phyloP scores from a whole-genome alignment of 2,329 filamentous ascomycete genomes.

The Davidsoniella virescens region DNA sequence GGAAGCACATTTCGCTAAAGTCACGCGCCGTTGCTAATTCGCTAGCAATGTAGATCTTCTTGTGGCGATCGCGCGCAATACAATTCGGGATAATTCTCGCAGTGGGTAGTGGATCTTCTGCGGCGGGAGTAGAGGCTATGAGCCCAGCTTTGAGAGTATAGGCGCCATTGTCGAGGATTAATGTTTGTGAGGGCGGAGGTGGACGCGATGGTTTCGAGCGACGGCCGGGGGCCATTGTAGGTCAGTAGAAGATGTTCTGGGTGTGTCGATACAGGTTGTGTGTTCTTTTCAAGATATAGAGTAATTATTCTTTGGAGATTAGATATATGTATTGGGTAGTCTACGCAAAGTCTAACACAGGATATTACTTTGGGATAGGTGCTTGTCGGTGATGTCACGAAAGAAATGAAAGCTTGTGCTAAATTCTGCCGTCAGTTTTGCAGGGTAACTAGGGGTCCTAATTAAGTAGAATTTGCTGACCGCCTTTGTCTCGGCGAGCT shows the following conservation, averaged over 20 bases:
- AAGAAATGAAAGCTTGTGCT: too few relatives aligned
- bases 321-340: neutral
- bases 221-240: constrained; percentile 28
- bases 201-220: constrained; percentile 37
- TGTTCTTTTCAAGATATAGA: neutral
- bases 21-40: constrained; percentile 68
- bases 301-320: neutral
- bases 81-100: constrained; percentile 74
- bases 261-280: neutral
- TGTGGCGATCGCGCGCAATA: constrained; percentile 67
- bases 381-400: too few relatives aligned
- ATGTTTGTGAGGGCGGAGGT: constrained; percentile 45
- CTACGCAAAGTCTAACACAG: neutral
- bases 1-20: constrained; percentile 75
- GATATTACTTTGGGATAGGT: neutral
- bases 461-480: too few relatives aligned
- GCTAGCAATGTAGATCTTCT: constrained; percentile 61
- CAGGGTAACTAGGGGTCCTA: too few relatives aligned
- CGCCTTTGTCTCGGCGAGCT: too few relatives aligned
- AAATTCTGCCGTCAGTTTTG: too few relatives aligned
- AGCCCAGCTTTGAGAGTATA: constrained; percentile 85
- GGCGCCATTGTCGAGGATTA: constrained; percentile 87
- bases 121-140: constrained; percentile 28
- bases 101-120: constrained; percentile 14
- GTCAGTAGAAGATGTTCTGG: neutral